Conservation (phyloP, 106 monocot species). For the Ottelia alismoides region DNA sequence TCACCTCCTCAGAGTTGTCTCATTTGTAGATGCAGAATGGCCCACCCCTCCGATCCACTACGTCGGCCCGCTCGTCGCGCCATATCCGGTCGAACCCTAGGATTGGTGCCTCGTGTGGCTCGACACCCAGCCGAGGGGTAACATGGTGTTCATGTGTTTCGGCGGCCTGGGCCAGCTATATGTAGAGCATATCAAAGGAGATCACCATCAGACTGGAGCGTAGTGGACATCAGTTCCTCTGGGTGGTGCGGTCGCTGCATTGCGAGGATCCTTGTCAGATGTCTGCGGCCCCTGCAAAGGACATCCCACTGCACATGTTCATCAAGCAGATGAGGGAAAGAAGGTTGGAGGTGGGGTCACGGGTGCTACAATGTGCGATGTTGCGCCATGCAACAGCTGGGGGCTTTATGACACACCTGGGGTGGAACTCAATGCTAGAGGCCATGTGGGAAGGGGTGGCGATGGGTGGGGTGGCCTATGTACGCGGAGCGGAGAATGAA, state of each 20-base stretch:
- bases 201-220: not conserved
- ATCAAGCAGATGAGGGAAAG: not conserved
- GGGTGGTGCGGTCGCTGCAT: too few relatives aligned
- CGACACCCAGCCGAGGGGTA: too few relatives aligned
- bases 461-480: not conserved
- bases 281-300: not conserved
- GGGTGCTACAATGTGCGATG: not conserved
- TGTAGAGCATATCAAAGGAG: not conserved
- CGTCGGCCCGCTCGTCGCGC: too few relatives aligned
- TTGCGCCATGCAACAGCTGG: not conserved
- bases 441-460: not conserved
- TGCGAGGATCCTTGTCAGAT: not conserved
- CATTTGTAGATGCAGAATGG: too few relatives aligned
- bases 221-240: too few relatives aligned
- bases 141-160: too few relatives aligned
- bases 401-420: not conserved
- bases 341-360: not conserved
- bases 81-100: too few relatives aligned
- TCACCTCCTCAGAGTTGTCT: too few relatives aligned
- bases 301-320: not conserved
- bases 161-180: not conserved
- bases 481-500: conserved; percentile 4
- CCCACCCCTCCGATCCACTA: too few relatives aligned
- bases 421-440: conserved; percentile 3
- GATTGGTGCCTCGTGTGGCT: not conserved